Conservation (phyloP, 192 early-diverging fungal species). For the Funneliformis mosseae region DNA sequence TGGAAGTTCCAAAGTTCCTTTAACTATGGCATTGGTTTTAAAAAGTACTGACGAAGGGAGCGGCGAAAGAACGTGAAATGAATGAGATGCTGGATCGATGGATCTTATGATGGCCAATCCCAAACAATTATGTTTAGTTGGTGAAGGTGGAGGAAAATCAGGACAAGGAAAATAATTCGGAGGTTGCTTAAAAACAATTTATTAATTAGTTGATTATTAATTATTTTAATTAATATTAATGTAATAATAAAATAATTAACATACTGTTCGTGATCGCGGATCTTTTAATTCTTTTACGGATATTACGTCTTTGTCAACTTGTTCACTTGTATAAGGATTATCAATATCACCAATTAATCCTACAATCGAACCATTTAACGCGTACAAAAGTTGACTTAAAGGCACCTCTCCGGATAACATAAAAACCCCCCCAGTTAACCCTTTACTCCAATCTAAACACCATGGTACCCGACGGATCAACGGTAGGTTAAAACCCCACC, state of each 20-base stretch:
- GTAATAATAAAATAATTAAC: not conserved
- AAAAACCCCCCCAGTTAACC: slow-evolving; percentile 59
- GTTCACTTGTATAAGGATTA: slow-evolving; percentile 25
- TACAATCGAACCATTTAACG: slow-evolving; percentile 84
- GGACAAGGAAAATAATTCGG: slow-evolving; percentile 50
- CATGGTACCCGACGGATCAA: slow-evolving; percentile 60
- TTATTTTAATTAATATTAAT: not conserved
- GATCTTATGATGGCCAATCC: slow-evolving; percentile 69
- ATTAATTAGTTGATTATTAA: not conserved
- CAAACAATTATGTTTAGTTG: slow-evolving; percentile 57
- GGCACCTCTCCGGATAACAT: slow-evolving; percentile 76
- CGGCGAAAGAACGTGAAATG: slow-evolving; percentile 62
- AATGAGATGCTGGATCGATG: slow-evolving; percentile 57
- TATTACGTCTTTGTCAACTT: not conserved
- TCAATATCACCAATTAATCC: slow-evolving; percentile 69
- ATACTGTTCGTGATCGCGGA: not conserved
- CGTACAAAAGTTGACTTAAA: slow-evolving; percentile 74
- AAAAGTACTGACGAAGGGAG: slow-evolving; percentile 40
- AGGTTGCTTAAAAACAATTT: slow-evolving; percentile 22
- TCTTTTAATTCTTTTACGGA: not conserved
- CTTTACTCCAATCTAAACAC: slow-evolving; percentile 61
- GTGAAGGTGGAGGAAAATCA: slow-evolving; percentile 47
- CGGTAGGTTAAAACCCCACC: slow-evolving; percentile 60
- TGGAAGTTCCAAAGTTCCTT: slow-evolving; percentile 58
- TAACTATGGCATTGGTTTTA: slow-evolving; percentile 50